Base-by-base conservation (phyloP, 441 rosid species). In the Rhodomyrtus psidioides region DNA sequence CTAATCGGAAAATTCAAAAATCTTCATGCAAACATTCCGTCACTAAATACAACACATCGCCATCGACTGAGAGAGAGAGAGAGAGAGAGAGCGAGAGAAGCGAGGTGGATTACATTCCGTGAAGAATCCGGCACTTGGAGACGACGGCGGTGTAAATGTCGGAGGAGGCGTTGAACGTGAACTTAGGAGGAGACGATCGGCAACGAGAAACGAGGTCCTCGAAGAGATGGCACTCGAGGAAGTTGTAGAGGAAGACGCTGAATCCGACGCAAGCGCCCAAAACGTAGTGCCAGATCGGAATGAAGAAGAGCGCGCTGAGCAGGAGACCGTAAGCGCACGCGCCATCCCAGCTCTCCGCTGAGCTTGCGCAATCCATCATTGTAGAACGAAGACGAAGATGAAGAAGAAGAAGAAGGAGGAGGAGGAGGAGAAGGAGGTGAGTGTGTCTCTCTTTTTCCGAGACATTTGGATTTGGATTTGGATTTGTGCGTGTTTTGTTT, bases 41-140 rank as follows among this genome's bases (percentile, higher is more conserved):
- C 87, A 56, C 30, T 1, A 55, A 30, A 55, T 26, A 57, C 59
- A 19, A 34, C 24, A 87, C 51, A 26, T n/a, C 56, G 23, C 83
- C 60, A 15, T 30, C 55, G n/a, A 54, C 59, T 27, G 49, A 24
- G n/a, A 55, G n/a, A 9, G 26, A 55, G n/a, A 9, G 57, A n/a
- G 34, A 34, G 34, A 4, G 34, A 34, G 34, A 34, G 34, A 44
- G 46, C n/a, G 6, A 16, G 59, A 7, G 19, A 27, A 26, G 56
- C 49, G n/a, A 51, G 49, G 49, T 34, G 7, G 79, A 70, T 82
- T 34, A 95, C 99, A 95, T 94, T 88, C 93, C 94, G 58, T 92
- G 96, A 75, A 96, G 95, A 57, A 93, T 84, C 86, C 88, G 88
- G 85, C 98, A 95, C 79, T 90, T 91, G 83, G 99, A 94, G 83